Base-by-base conservation (phyloP, 2,329 filamentous ascomycete species). In the Pleurostoma richardsiae region DNA sequence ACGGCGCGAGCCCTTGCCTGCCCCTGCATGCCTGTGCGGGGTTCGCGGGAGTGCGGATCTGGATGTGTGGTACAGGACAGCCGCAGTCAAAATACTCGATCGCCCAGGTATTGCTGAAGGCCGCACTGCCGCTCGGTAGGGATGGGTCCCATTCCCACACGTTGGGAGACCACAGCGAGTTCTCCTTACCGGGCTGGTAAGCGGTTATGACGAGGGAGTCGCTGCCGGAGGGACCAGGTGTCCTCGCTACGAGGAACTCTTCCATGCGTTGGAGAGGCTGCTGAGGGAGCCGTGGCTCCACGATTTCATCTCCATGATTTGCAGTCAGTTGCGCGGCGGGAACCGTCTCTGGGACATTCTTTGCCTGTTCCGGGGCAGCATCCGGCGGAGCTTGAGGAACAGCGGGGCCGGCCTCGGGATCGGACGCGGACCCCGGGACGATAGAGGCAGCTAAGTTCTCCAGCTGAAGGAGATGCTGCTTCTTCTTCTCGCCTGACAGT, bases 391-490 rank as follows among this genome's bases (percentile, higher is more conserved):
- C 19, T 19, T 19, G 19, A 2, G 19, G 19, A 19, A 19, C 19
- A 19, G 19, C 19, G 19, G 19, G 19, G 19, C 19, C 19, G 19
- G 19, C 19, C 19, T 19, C 19, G 19, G 19, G 19, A 19, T 19
- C 19, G 19, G 19, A 19, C 19, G 19, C 19, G 19, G 19, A 19
- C 5, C 3, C 30, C n/a, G 40, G 11, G 26, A 43, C 30, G 6
- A 49, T 44, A 40, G 52, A 45, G 10, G 50, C 52, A 7, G 46
- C 53, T 10, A 55, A 39, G 2, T 31, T 46, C 43, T 55, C 53
- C n/a, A 55, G 53, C 10, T 53, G 27, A 11, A 51, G 50, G 10
- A 55, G 42, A 5, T 48, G 52, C 44, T 53, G 46, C 10, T 47
- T 48, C 30, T 52, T 31, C 33, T 55, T 55, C n/a, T 52, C 53